Evolutionary conservation across 2,329 filamentous ascomycete species (phyloP).

Genomic region (Neonectria ditissima): DNA sequence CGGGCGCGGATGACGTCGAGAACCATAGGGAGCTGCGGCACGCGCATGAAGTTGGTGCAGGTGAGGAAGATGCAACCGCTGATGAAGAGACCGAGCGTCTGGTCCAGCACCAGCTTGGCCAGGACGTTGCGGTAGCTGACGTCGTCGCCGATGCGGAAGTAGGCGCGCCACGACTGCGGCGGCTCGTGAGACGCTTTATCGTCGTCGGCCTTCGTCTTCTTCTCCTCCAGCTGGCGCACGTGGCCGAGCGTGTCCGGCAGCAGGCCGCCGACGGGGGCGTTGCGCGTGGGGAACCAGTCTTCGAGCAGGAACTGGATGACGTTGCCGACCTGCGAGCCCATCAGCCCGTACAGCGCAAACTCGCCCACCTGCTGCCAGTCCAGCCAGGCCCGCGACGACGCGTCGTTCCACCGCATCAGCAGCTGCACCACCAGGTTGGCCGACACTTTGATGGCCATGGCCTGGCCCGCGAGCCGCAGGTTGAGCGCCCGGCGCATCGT

Average conservation of each 20-base stretch:
- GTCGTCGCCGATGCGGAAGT: constrained; percentile 40
- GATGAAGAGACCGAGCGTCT: constrained; percentile 51
- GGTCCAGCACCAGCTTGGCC: constrained; percentile 51
- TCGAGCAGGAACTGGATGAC: constrained; percentile 51
- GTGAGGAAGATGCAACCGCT: constrained; percentile 51
- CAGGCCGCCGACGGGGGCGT: constrained; percentile 36
- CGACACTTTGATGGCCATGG: constrained; percentile 47
- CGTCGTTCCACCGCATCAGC: constrained; percentile 36
- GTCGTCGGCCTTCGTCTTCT: constrained; percentile 43
- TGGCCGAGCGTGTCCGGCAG: constrained; percentile 37
- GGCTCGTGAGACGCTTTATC: constrained; percentile 32
- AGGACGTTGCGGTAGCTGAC: constrained; percentile 52
- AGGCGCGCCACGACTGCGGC: constrained; percentile 19
- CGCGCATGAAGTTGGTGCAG: constrained; percentile 51
- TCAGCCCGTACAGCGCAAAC: constrained; percentile 51
- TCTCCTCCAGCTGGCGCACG: constrained; percentile 33
- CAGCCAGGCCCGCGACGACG: constrained; percentile 37
- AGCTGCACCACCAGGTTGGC: constrained; percentile 48
- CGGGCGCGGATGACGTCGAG: constrained; percentile 44
- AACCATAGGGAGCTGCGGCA: constrained; percentile 41
- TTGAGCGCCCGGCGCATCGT: constrained; percentile 45
- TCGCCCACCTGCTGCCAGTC: constrained; percentile 51
- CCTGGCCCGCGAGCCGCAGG: constrained; percentile 46
- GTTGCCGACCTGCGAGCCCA: constrained; percentile 53
- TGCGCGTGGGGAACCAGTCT: constrained; percentile 49